Evolutionary conservation across 2,329 filamentous ascomycete genomes (phyloP).

Genomic region (Chrysoporthe cubensis): DNA sequence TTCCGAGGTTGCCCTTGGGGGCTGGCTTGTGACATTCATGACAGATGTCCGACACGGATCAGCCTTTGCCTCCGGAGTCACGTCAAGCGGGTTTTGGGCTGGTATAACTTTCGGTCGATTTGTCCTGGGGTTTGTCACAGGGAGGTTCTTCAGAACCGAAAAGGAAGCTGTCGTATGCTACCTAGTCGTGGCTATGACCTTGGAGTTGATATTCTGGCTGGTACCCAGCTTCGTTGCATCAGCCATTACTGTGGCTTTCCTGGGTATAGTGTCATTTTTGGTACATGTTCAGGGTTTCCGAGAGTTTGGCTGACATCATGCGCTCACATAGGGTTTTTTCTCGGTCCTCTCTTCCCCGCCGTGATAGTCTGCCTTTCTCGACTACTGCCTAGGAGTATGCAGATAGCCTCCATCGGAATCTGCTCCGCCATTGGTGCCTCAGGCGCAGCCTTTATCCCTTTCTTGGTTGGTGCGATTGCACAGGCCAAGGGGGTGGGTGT

Average conservation of each 20-base stretch:
- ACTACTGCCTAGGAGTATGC: conserved; percentile 71
- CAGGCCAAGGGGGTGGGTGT: conserved; percentile 58
- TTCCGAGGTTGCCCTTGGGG: conserved; percentile 72
- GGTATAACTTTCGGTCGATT: conserved; percentile 78
- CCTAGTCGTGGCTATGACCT: conserved; percentile 62
- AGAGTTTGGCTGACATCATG: no score
- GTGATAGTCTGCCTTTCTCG: conserved; percentile 75
- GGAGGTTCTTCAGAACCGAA: conserved; percentile 64
- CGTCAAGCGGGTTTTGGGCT: conserved; percentile 82
- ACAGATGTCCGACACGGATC: conserved; percentile 65
- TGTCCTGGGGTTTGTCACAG: conserved; percentile 75
- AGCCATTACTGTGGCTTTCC: conserved; percentile 69
- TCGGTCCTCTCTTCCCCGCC: conserved; percentile 79
- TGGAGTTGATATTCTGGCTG: conserved; percentile 80
- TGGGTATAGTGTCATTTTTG: conserved; percentile 50
- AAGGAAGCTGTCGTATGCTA: conserved; percentile 68
- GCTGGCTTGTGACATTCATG: conserved; percentile 70
- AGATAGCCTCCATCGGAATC: conserved; percentile 82
- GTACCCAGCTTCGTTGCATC: conserved; percentile 77
- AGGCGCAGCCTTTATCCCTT: conserved; percentile 69
- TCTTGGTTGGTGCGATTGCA: conserved; percentile 72
- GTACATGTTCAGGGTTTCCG: no score
- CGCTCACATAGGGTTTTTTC: conserved; percentile 58
- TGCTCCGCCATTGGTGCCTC: conserved; percentile 76
- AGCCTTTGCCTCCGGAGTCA: conserved; percentile 74